Evolutionary conservation across 2,329 filamentous ascomycete genomes (phyloP), one percentile per base, ranked within the genome.

Genomic region (Aspergillus tamarii): DNA sequence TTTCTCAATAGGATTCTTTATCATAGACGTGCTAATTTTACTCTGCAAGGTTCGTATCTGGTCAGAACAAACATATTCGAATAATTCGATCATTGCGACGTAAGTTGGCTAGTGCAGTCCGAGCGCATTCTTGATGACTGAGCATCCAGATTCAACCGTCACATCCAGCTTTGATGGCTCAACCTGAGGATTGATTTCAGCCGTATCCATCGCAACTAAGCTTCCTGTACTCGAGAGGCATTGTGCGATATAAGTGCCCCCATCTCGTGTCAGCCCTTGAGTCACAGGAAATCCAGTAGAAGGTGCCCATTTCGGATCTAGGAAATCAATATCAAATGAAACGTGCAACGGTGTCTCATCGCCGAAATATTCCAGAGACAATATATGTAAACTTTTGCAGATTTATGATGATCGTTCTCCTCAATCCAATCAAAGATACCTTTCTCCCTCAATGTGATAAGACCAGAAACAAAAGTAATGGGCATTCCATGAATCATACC

Each of bases 401-500:
- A 10, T 23, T 48, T 8, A 65, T 57, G 12, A 62, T n/a, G 26
- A 60, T 65, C 30, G 4, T 19, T 45, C 23, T 30, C 23, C 19
- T 50, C 23, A 16, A 65, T 43, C 60, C 60, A 65, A 28, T 56
- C 63, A 48, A 62, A 65, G 2, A 62, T 12, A 23, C 53, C 57
- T n/a, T 32, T 11, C 16, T 16, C 8, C 2, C 23, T 21, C 6
- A 34, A 23, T 26, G 21, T 30, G 6, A 60, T 52, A 4, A 65
- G 32, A 19, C 63, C 60, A 14, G 57, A 60, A 16, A 53, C 41
- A 57, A 65, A 62, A 7, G 60, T 52, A 1, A 65, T 57, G 10
- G 63, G 43, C 63, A 65, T 65, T 6, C 56, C 63, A 34, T 62
- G 63, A 19, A 65, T 46, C 16, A 57, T 46, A 6, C 63, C 57